Evolutionary conservation across 306 rosid genomes (phyloP).

Genomic region (Sicyos edulis): DNA sequence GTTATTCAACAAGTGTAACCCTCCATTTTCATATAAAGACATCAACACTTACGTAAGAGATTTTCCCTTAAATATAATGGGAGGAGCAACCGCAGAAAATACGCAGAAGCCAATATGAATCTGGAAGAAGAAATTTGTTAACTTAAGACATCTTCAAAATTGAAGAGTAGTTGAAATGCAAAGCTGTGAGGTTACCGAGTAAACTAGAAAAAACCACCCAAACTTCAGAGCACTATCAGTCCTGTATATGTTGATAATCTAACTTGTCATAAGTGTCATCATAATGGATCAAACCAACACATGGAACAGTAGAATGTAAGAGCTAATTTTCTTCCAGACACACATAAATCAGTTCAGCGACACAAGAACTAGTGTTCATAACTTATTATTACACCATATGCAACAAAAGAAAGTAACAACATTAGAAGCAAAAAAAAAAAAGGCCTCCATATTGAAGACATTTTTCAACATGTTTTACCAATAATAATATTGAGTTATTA

Average conservation of each 20-base stretch:
- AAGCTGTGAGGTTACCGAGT: conserved; percentile 37
- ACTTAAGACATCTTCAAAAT: conserved; percentile 23
- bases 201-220: conserved; percentile 75
- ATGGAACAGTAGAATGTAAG: not conserved
- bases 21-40: not conserved
- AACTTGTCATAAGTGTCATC: not conserved
- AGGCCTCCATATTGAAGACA: not conserved
- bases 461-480: not conserved
- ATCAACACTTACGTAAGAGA: conserved; percentile 69
- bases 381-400: not conserved
- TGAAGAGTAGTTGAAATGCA: conserved; percentile 22
- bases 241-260: conserved; percentile 38
- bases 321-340: not conserved
- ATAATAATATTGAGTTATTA: not conserved
- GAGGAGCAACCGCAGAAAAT: conserved; percentile 81
- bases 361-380: not conserved
- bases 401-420: not conserved
- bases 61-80: conserved; percentile 69
- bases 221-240: conserved; percentile 92
- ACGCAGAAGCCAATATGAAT: conserved; percentile 76
- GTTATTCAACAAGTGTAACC: conserved; percentile 1
- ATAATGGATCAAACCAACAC: conserved; percentile 1
- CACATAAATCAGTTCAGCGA: not conserved
- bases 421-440: not conserved
- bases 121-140: conserved; percentile 38